phyloP scores from a whole-genome alignment of 805 yeast genomes.

The Torulaspora maleeae region DNA sequence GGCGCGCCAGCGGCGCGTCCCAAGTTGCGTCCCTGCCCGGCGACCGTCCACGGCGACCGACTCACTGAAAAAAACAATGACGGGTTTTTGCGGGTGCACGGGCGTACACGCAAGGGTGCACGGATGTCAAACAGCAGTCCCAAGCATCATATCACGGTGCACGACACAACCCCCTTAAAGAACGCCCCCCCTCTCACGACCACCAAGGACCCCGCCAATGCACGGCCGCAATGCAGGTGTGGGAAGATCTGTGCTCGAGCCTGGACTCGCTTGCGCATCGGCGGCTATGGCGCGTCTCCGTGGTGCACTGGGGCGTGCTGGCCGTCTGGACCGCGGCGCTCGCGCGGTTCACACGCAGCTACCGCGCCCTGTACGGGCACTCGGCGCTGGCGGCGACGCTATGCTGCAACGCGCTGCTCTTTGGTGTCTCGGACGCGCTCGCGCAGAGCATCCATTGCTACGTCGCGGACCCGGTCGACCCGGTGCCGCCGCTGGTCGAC shows the following conservation, averaged over 20 bases:
- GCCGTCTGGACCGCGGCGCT: constrained; percentile 46
- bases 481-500: constrained; percentile 22
- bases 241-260: not conserved
- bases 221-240: not conserved
- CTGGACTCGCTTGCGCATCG: constrained; percentile 7
- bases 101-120: no score
- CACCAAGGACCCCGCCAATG: not conserved
- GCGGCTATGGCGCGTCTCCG: constrained; percentile 46
- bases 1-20: no score
- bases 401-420: constrained; percentile 71
- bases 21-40: no score
- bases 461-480: constrained; percentile 18
- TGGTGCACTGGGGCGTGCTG: constrained; percentile 52
- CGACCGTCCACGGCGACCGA: no score
- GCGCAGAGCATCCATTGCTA: constrained; percentile 67
- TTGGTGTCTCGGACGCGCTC: constrained; percentile 85
- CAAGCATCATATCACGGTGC: no score
- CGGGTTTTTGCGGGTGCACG: no score
- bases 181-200: not conserved
- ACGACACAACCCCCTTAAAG: no score
- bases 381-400: constrained; percentile 74
- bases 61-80: no score
- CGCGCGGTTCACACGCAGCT: constrained; percentile 50
- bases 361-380: constrained; percentile 55
- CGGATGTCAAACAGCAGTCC: no score